A percentile compares a stretch with the other conserved stretches of the same genome.
phyloP scores from a whole-genome alignment of 2,329 filamentous ascomycete species.

The Lasiodiplodia sp. region DNA sequence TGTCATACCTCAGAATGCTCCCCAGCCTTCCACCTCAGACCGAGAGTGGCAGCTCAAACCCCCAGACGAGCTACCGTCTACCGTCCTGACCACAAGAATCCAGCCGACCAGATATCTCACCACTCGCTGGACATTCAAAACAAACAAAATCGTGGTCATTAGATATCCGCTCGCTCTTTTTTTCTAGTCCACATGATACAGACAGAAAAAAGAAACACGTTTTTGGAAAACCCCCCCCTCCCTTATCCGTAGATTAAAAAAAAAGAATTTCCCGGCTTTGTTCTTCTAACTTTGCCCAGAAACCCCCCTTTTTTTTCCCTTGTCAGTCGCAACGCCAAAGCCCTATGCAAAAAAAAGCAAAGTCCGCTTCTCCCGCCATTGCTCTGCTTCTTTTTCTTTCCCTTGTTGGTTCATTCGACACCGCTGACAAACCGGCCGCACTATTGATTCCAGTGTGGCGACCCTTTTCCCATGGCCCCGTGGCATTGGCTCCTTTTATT shows the following conservation, averaged over 20 bases:
- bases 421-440: background rate
- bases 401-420: background rate
- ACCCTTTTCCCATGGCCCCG: background rate
- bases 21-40: background rate
- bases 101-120: conserved; percentile 6
- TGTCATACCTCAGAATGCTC: background rate
- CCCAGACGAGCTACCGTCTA: background rate
- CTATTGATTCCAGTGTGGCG: background rate
- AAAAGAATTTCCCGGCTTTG: conserved; percentile 1
- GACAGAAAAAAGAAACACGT: background rate
- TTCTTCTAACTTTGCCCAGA: conserved; percentile 16
- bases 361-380: background rate
- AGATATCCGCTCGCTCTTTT: conserved; percentile 14
- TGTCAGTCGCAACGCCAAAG: conserved; percentile 22
- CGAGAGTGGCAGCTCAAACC: background rate
- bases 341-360: conserved; percentile 27
- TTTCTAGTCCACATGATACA: conserved; percentile 14
- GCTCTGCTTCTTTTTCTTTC: conserved; percentile 1
- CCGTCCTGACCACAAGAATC: background rate
- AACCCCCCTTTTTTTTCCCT: background rate
- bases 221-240: background rate
- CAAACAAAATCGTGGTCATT: conserved; percentile 14
- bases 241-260: background rate
- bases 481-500: background rate
- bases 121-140: background rate